These are phyloP conservation scores for Saturnispora mendoncae DNA, from an alignment of 805 yeast species.

Conservation along the genomic window DNA sequence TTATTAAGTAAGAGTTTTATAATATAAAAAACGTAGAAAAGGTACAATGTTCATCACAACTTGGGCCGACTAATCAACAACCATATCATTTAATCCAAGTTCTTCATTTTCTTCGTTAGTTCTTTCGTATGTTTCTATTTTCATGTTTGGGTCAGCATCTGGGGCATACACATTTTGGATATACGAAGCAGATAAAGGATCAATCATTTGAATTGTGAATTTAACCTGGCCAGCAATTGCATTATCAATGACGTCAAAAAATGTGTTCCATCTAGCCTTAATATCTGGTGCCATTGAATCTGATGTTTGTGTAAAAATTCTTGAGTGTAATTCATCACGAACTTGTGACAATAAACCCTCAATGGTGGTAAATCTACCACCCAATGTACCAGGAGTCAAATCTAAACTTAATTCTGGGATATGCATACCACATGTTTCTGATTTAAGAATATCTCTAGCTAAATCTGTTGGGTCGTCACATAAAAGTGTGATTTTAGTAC, in stretches of 20 bases:
- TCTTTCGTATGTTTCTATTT: constrained; percentile 82
- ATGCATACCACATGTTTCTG: constrained; percentile 81
- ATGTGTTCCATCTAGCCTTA: constrained; percentile 71
- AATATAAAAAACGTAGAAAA: no score
- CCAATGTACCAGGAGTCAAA: constrained; percentile 90
- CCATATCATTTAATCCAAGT: constrained; percentile 63
- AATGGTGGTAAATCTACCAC: constrained; percentile 95
- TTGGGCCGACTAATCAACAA: constrained; percentile 10
- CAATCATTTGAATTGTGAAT: constrained; percentile 84
- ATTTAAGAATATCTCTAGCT: constrained; percentile 87
- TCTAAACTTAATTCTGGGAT: constrained; percentile 88
- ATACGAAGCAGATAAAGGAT: constrained; percentile 91
- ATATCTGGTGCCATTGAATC: constrained; percentile 84
- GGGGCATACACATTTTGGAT: constrained; percentile 99
- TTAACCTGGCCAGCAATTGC: constrained; percentile 76
- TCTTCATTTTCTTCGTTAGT: constrained; percentile 85
- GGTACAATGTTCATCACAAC: no score
- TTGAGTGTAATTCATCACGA: constrained; percentile 73
- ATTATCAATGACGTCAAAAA: constrained; percentile 62
- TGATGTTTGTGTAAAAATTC: constrained; percentile 78
- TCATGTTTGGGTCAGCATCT: constrained; percentile 95
- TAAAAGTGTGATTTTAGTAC: constrained; percentile 60
- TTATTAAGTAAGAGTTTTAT: no score
- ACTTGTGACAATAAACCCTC: constrained; percentile 92
- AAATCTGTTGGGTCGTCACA: constrained; percentile 89